Conservation (phyloP, 257 asterid genomes). For the Rhazya stricta region DNA sequence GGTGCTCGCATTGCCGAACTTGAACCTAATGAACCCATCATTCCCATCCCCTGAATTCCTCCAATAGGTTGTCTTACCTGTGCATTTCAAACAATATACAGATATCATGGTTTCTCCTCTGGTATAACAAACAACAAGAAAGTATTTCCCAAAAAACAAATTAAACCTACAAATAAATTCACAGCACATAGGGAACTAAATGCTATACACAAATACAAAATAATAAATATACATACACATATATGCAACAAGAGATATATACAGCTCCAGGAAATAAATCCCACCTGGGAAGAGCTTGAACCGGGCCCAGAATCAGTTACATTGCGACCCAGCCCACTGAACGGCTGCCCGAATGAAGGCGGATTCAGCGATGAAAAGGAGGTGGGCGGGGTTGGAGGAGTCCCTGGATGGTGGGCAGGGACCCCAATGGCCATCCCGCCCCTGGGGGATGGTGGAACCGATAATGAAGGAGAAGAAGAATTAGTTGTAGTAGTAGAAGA, state of each 20-base stretch:
- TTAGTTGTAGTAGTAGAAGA: slow-evolving; percentile 33
- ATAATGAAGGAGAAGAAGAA: slow-evolving; percentile 17
- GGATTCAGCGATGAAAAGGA: slow-evolving; percentile 59
- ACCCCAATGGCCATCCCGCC: slow-evolving; percentile 81
- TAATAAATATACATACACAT: background rate
- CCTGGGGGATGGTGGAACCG: slow-evolving; percentile 38
- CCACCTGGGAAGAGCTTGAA: slow-evolving; percentile 49
- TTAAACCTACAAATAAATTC: background rate
- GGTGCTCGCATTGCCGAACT: slow-evolving; percentile 57
- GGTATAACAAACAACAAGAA: background rate
- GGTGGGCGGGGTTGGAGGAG: slow-evolving; percentile 46
- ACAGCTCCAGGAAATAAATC: background rate
- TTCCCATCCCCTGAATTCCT: slow-evolving; percentile 56
- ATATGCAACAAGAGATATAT: background rate
- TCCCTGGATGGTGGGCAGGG: slow-evolving; percentile 61
- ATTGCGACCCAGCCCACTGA: slow-evolving; percentile 29
- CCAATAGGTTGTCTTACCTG: slow-evolving; percentile 62
- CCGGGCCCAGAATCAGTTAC: slow-evolving; percentile 26
- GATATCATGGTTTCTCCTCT: background rate
- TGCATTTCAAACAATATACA: slow-evolving; percentile 11
- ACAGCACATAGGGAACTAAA: background rate
- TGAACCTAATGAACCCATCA: slow-evolving; percentile 66
- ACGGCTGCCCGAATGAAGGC: slow-evolving; percentile 57
- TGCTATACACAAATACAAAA: background rate
- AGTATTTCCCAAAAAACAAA: background rate